phyloP scores from a whole-genome alignment of 2,329 filamentous ascomycete species.

The Dothistroma septosporum region DNA sequence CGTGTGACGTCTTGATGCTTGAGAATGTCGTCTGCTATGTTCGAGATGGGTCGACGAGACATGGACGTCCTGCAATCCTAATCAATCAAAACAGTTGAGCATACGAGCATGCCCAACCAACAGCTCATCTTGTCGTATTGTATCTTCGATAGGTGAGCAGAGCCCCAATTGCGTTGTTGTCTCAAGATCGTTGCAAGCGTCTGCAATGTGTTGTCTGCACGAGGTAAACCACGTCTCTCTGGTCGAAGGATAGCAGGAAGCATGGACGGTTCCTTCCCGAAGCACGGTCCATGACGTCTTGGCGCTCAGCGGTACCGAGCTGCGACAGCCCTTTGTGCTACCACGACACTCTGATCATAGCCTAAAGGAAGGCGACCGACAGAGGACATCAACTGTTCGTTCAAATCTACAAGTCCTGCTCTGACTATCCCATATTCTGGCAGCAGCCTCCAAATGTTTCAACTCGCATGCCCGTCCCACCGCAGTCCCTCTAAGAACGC shows the following conservation, averaged over 20 bases:
- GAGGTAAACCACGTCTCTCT: not conserved
- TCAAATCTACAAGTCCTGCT: not conserved
- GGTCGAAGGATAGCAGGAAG: not conserved
- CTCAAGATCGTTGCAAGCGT: not conserved
- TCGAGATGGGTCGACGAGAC: not conserved
- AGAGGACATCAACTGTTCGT: not conserved
- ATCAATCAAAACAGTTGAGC: too few relatives aligned
- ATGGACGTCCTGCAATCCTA: too few relatives aligned
- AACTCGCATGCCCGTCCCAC: not conserved
- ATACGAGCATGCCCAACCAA: too few relatives aligned
- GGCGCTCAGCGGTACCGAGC: not conserved
- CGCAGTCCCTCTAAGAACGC: not conserved
- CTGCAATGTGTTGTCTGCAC: not conserved
- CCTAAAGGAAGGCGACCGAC: not conserved
- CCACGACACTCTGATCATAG: not conserved
- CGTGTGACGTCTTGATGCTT: too few relatives aligned
- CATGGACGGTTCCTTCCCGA: not conserved
- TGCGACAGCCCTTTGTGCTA: too few relatives aligned
- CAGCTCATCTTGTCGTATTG: too few relatives aligned
- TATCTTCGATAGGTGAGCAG: too few relatives aligned
- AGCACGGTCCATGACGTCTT: not conserved
- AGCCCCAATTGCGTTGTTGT: not conserved
- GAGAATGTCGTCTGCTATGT: not conserved
- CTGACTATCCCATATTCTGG: not conserved
- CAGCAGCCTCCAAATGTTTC: not conserved